Evolutionary conservation across 345 rosid genomes (phyloP), one percentile per base, ranked within the genome.

Genomic region (Lepidium aucheri): DNA sequence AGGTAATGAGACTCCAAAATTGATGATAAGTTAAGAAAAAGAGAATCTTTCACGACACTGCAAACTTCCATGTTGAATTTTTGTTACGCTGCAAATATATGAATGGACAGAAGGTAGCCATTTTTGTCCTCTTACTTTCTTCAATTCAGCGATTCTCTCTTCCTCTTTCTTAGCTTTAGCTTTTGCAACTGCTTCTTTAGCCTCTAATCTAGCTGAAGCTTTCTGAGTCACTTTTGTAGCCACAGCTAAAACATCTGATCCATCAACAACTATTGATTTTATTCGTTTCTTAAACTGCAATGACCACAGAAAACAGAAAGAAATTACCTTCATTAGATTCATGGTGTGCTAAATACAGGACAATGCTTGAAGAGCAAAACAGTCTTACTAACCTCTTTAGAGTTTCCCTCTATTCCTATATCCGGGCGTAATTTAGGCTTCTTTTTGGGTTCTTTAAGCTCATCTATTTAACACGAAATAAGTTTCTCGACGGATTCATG

Each of bases 121-220:
- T 73, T 81, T 82, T 73, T 88, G 91, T 33, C 97, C 96, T 68
- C 97, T 77, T n/a, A 78, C 44, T 64, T 62, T 80, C 78, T 84
- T 90, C 72, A 88, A 68, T 57, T 84, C 87, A 1, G 88, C 83
- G 41, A 90, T 78, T 76, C 96, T 77, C 63, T 88, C 88, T 77
- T 88, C 96, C 67, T 88, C 96, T 68, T 66, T 75, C 69, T 88
- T 88, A n/a, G 79, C 92, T 58, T 85, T 88, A 69, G 73, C 96
- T 84, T 85, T 88, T 20, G 82, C 82, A 8, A 74, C 81, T 8
- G 72, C 85, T 39, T 84, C 95, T 75, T 76, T 85, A 16, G 82
- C 89, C 79, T 79, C 85, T 66, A 84, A 18, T 69, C 89, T 82
- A 41, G 81, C 84, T 36, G 82, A 64, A 7, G 91, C 71, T 71